These are phyloP conservation scores for Persicaria tinctoria DNA, from an alignment of 148 eudicot species.

Conservation along the genomic window DNA sequence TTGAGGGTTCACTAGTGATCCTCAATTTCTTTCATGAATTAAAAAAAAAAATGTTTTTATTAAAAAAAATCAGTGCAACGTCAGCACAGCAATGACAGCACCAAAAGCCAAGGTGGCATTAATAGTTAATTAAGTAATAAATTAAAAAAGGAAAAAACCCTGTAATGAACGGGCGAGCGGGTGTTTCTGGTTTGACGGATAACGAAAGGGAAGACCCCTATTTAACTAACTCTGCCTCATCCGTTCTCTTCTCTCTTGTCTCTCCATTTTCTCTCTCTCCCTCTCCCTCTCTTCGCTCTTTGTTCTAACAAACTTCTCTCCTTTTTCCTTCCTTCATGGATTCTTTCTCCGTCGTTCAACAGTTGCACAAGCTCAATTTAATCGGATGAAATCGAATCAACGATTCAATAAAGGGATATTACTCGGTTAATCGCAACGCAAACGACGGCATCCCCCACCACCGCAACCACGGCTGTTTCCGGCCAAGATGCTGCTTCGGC, in stretches of 20 bases:
- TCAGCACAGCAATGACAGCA: not conserved
- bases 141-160: not conserved
- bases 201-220: not conserved
- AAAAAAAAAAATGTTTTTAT: too few species aligned
- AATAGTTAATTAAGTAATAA: not conserved
- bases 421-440: not conserved
- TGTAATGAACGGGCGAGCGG: not conserved
- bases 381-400: not conserved
- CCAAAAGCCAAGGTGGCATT: not conserved
- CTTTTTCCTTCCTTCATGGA: not conserved
- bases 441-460: not conserved
- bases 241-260: not conserved
- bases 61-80: not conserved
- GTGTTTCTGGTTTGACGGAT: not conserved
- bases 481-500: not conserved
- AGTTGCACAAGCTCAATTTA: not conserved
- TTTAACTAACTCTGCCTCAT: slow-evolving; percentile 4
- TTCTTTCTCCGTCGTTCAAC: too few species aligned
- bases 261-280: not conserved
- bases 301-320: not conserved
- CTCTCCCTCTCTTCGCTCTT: not conserved
- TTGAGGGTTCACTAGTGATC: too few species aligned
- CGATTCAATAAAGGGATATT: not conserved
- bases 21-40: too few species aligned
- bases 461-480: slow-evolving; percentile 9